Evolutionary conservation across 805 yeast species (phyloP).

Genomic region (Wickerhamomyces mucosus): DNA sequence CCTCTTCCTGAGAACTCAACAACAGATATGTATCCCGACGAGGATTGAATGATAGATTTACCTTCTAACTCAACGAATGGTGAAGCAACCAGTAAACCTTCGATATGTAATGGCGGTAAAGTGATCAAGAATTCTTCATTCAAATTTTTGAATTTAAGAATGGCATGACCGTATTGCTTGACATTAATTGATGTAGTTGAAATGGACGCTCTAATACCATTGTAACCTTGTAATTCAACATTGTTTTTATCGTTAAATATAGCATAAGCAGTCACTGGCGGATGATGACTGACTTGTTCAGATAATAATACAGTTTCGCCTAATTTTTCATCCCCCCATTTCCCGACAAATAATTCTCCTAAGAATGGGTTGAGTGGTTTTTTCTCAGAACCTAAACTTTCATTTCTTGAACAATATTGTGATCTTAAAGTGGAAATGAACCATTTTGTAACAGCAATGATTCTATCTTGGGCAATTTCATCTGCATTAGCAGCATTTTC

Average conservation of each 20-base stretch:
- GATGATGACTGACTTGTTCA: slow-evolving; percentile 97
- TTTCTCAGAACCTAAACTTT: slow-evolving; percentile 90
- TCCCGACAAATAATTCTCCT: slow-evolving; percentile 90
- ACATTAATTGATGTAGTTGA: slow-evolving; percentile 72
- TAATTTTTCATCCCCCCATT: slow-evolving; percentile 57
- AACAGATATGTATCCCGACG: slow-evolving; percentile 63
- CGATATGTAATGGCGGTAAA: slow-evolving; percentile 92
- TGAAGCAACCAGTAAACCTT: slow-evolving; percentile 81
- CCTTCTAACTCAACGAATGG: slow-evolving; percentile 96
- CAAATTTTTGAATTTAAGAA: slow-evolving; percentile 52
- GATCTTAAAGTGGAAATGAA: slow-evolving; percentile 85
- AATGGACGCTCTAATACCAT: slow-evolving; percentile 79
- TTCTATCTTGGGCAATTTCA: slow-evolving; percentile 52
- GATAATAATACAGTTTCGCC: slow-evolving; percentile 77
- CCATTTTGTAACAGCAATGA: slow-evolving; percentile 82
- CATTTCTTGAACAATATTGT: slow-evolving; percentile 89
- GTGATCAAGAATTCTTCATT: slow-evolving; percentile 69
- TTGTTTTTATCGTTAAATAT: slow-evolving; percentile 64
- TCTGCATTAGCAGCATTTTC: slow-evolving; percentile 19
- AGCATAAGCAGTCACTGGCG: slow-evolving; percentile 93
- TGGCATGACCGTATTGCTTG: slow-evolving; percentile 87
- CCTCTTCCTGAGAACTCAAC: slow-evolving; percentile 89
- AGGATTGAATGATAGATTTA: slow-evolving; percentile 72
- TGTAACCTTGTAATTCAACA: slow-evolving; percentile 76
- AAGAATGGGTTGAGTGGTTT: slow-evolving; percentile 94